phyloP scores from a whole-genome alignment of 805 yeast species.

The Kazachstania psychrophila region DNA sequence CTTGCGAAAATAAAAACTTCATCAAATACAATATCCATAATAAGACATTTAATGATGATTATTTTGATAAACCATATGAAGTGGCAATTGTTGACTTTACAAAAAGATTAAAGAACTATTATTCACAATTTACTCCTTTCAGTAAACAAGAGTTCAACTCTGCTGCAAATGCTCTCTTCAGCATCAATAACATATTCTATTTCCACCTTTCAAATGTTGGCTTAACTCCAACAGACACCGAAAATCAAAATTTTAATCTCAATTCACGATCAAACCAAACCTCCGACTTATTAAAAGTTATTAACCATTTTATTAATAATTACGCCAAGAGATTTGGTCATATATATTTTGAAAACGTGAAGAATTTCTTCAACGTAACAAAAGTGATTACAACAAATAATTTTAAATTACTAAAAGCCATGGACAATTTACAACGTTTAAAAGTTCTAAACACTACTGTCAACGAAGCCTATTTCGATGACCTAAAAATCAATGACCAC shows the following conservation, averaged over 20 bases:
- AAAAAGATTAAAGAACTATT: slow-evolving; percentile 44
- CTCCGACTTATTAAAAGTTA: slow-evolving; percentile 4
- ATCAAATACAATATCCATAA: slow-evolving; percentile 54
- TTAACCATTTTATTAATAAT: slow-evolving; percentile 17
- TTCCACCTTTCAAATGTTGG: slow-evolving; percentile 6
- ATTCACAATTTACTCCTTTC: slow-evolving; percentile 25
- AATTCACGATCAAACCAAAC: too few relatives aligned
- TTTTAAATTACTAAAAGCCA: neutral
- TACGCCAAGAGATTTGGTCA: slow-evolving; percentile 18
- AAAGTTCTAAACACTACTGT: neutral
- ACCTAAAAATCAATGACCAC: too few relatives aligned
- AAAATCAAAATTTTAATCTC: neutral
- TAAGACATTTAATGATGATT: slow-evolving; percentile 56
- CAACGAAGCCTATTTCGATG: neutral
- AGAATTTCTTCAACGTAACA: slow-evolving; percentile 1
- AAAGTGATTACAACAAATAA: slow-evolving; percentile 5
- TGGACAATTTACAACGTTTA: neutral
- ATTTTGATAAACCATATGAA: slow-evolving; percentile 42
- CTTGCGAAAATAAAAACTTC: slow-evolving; percentile 44
- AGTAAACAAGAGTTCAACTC: slow-evolving; percentile 16
- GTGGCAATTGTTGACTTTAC: slow-evolving; percentile 52
- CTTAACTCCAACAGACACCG: too few relatives aligned
- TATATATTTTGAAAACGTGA: slow-evolving; percentile 17
- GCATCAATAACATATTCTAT: slow-evolving; percentile 1
- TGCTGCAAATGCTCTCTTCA: slow-evolving; percentile 2